These are phyloP conservation scores for Penicillium frequentans DNA, from an alignment of 2,329 filamentous ascomycete genomes.

Conservation along the genomic window DNA sequence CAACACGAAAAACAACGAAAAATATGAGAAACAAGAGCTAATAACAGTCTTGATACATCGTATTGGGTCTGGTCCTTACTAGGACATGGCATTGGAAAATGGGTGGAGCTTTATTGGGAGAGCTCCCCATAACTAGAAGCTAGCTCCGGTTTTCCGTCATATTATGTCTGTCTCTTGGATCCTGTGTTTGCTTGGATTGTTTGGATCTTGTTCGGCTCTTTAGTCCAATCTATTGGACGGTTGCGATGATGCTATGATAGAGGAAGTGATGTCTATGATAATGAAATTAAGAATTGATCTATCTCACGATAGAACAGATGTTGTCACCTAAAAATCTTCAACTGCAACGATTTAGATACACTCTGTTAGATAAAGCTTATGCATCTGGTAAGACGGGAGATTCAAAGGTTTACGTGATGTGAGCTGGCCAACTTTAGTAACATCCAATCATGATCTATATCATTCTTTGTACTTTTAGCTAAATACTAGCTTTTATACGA, in stretches of 20 bases:
- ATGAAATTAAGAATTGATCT: constrained; percentile 22
- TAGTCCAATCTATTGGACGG: constrained; percentile 7
- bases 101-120: background rate
- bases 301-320: background rate
- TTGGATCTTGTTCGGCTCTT: constrained; percentile 7
- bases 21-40: background rate
- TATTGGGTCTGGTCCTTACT: background rate
- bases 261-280: constrained; percentile 26
- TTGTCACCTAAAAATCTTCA: background rate
- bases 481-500: background rate
- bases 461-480: constrained; percentile 12
- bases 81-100: background rate
- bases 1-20: constrained; percentile 2
- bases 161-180: background rate
- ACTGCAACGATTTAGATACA: background rate
- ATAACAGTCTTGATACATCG: background rate
- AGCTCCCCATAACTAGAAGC: background rate
- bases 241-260: constrained; percentile 28
- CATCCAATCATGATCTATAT: constrained; percentile 13
- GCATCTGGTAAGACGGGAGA: too few relatives aligned
- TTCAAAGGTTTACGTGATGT: too few relatives aligned
- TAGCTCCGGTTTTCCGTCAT: background rate
- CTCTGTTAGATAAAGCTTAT: background rate
- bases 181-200: background rate
- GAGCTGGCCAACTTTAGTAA: background rate